Evolutionary conservation across 176 grass and related monocot species (phyloP).

Genomic region (Echinochloa phyllopogon): DNA sequence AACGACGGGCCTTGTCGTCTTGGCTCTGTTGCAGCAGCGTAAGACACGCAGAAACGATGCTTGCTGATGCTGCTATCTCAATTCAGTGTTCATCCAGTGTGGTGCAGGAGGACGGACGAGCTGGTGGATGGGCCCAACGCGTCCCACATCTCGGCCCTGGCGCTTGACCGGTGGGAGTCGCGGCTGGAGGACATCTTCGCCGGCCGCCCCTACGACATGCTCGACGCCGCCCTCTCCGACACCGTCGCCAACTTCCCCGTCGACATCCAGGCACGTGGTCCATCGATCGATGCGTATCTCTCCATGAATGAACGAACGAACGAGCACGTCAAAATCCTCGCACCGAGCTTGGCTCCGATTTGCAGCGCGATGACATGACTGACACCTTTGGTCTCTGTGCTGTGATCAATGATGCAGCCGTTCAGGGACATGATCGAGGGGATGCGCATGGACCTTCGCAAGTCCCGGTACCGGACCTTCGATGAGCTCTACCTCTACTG

Average conservation of each 20-base stretch:
- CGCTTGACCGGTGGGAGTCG: constrained; percentile 84
- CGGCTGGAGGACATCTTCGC: constrained; percentile 83
- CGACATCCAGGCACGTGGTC: constrained; percentile 47
- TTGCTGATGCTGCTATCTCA: neutral
- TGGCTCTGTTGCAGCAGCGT: neutral
- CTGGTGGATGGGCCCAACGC: constrained; percentile 90
- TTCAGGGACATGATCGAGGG: constrained; percentile 98
- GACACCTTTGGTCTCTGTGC: neutral
- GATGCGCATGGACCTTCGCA: constrained; percentile 82
- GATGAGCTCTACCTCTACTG: constrained; percentile 97
- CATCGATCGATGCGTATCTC: neutral
- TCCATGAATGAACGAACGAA: neutral
- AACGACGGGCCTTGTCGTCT: neutral
- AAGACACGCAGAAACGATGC: constrained; percentile 8
- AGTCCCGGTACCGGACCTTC: constrained; percentile 79
- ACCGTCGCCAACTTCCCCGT: constrained; percentile 73
- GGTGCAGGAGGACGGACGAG: constrained; percentile 97
- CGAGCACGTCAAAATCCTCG: no score
- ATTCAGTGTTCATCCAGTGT: constrained; percentile 53
- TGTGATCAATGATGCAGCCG: constrained; percentile 34
- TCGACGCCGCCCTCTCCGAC: constrained; percentile 87
- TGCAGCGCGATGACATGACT: neutral
- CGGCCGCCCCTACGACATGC: constrained; percentile 87
- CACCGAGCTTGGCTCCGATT: no score
- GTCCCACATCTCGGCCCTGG: constrained; percentile 81